Conservation (phyloP, 2,329 filamentous ascomycete species). For the Nemania diffusa region DNA sequence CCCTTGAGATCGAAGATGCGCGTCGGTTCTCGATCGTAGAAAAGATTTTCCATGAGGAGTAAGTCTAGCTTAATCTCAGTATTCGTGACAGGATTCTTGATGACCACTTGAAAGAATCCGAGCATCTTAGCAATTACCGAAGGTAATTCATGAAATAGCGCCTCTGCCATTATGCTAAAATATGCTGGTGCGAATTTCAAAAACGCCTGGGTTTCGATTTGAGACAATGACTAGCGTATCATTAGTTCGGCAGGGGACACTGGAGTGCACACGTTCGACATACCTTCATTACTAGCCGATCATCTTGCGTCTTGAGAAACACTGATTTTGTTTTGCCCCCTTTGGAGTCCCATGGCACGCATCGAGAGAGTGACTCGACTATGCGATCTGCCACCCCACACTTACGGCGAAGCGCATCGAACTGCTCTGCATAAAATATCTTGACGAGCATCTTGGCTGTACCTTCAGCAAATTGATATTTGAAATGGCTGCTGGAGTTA, state of each 20-base stretch:
- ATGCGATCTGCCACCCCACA: constrained; percentile 94
- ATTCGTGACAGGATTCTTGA: constrained; percentile 92
- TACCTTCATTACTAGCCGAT: constrained; percentile 87
- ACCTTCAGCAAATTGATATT: constrained; percentile 94
- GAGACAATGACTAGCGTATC: constrained; percentile 75
- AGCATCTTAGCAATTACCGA: constrained; percentile 99
- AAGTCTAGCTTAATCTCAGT: constrained; percentile 95
- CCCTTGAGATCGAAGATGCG: constrained; percentile 96
- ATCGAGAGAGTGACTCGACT: constrained; percentile 92
- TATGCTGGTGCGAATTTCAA: constrained; percentile 96
- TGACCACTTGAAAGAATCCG: constrained; percentile 95
- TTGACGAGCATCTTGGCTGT: constrained; percentile 97
- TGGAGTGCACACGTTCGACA: constrained; percentile 40
- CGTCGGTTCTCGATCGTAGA: constrained; percentile 91
- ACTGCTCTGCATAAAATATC: constrained; percentile 98
- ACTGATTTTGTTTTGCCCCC: constrained; percentile 98
- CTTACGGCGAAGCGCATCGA: constrained; percentile 91
- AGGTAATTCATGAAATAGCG: constrained; percentile 92
- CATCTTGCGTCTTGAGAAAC: constrained; percentile 95
- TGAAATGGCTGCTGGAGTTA: constrained; percentile 89
- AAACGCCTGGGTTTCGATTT: constrained; percentile 93
- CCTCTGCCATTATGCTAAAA: constrained; percentile 96
- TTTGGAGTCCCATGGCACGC: constrained; percentile 97
- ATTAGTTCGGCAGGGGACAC: constrained; percentile 53
- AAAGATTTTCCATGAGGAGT: constrained; percentile 96